phyloP scores from a whole-genome alignment of 148 eudicot genomes.

The Polygonum aviculare region DNA sequence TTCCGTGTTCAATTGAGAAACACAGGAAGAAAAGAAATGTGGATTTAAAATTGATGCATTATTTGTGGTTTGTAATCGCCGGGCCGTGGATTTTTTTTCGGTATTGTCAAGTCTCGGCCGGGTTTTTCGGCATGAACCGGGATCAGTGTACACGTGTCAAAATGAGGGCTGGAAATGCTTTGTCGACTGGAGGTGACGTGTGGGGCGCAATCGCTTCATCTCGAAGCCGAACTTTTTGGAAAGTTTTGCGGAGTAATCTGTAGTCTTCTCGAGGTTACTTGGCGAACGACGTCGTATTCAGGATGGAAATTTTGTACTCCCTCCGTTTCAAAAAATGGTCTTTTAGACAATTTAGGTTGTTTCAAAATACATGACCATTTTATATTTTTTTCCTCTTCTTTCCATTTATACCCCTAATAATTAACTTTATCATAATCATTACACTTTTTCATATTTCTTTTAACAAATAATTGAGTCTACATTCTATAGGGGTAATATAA shows the following conservation, averaged over 20 bases:
- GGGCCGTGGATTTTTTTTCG: neutral
- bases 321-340: too few species aligned
- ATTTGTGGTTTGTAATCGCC: conserved; percentile 25
- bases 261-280: neutral
- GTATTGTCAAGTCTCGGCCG: neutral
- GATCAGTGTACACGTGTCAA: conserved; percentile 3
- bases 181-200: neutral
- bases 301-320: too few species aligned
- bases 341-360: too few species aligned
- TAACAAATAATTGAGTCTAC: too few species aligned
- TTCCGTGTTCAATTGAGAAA: conserved; percentile 8
- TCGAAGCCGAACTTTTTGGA: neutral
- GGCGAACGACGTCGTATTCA: neutral
- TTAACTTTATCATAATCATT: too few species aligned
- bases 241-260: neutral
- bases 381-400: too few species aligned
- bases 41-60: conserved; percentile 9
- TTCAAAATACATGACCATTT: too few species aligned
- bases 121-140: neutral
- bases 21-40: neutral
- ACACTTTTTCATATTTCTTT: too few species aligned
- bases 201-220: neutral
- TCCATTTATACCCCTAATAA: too few species aligned
- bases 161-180: neutral
- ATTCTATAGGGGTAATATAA: too few species aligned